These are phyloP conservation scores for Scleromitrula shiraiana DNA, from an alignment of 2,329 filamentous ascomycete genomes.

Conservation along the genomic window DNA sequence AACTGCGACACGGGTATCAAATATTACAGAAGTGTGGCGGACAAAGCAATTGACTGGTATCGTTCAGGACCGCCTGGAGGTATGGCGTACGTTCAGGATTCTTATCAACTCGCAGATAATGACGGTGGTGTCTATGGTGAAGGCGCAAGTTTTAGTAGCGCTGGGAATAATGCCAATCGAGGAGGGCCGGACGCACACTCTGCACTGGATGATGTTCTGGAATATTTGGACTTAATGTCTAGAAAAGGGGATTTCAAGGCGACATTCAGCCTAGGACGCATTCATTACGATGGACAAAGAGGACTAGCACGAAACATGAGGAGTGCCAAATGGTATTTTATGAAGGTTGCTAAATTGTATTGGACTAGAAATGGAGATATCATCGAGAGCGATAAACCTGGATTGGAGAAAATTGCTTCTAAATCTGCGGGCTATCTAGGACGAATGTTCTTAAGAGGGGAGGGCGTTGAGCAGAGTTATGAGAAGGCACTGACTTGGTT, in stretches of 20 bases:
- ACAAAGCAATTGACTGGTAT: slow-evolving; percentile 85
- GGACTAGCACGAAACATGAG: slow-evolving; percentile 52
- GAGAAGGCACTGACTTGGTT: slow-evolving; percentile 61
- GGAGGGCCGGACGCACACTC: slow-evolving; percentile 71
- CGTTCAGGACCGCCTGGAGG: slow-evolving; percentile 87
- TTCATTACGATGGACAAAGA: slow-evolving; percentile 62
- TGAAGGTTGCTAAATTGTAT: slow-evolving; percentile 57
- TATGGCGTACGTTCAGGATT: slow-evolving; percentile 65
- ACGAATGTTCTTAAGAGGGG: slow-evolving; percentile 63
- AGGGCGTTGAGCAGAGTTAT: slow-evolving; percentile 60
- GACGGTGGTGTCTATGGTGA: slow-evolving; percentile 89
- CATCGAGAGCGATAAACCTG: slow-evolving; percentile 44
- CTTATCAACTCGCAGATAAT: slow-evolving; percentile 83
- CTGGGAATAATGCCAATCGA: slow-evolving; percentile 72
- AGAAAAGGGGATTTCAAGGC: slow-evolving; percentile 65
- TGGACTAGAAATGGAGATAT: slow-evolving; percentile 59
- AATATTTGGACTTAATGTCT: slow-evolving; percentile 73
- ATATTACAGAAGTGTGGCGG: slow-evolving; percentile 89
- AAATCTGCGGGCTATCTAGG: slow-evolving; percentile 66
- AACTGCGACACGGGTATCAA: slow-evolving; percentile 78
- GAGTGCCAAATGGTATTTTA: slow-evolving; percentile 60
- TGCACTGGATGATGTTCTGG: slow-evolving; percentile 85
- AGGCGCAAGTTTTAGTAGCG: slow-evolving; percentile 83
- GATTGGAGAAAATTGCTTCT: slow-evolving; percentile 55
- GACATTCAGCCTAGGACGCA: slow-evolving; percentile 59